Evolutionary conservation across 176 grass and related monocot genomes (phyloP), one percentile per base, ranked within the genome.

Genomic region (Cocos nucifera): DNA sequence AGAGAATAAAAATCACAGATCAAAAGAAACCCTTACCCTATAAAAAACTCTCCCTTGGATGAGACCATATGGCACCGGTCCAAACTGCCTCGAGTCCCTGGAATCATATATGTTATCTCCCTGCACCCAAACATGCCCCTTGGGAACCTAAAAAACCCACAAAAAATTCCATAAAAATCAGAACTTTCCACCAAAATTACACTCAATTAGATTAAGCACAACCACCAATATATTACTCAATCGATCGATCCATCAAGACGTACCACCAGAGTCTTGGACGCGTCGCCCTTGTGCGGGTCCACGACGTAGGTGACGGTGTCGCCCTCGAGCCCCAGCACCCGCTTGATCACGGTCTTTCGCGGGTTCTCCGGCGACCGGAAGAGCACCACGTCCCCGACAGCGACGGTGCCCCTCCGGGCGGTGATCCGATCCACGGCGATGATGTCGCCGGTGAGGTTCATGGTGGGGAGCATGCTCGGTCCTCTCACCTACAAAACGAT

Each of bases 121-220:
- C 70, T 97, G 87, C 58, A 97, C 78, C 92, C 92, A 97, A 20
- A 88, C 63, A 75, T 97, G 87, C 15, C 84, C 87, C 66, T 85
- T 35, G 14, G 87, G 92, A 53, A 97, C 83, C 92, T 91, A 75
- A 63, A 4, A 55, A 24, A 21, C 35, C n/a, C 0, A 54, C 19
- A 5, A 55, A 44, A 0, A 21, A 4, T 5, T 0, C n/a, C 39
- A 56, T 5, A 18, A 26, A 63, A 63, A 63, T 56, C 16, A 56
- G 6, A 44, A 3, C 24, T 30, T 51, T 65, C 22, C 44, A 52
- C 12, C 21, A 0, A 53, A 19, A 62, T 62, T 62, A 61, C 20
- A 48, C 15, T 25, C 7, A 72, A 50, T 71, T 57, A 19, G 17
- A 52, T 15, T 14, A 54, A 30, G 6, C 10, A 0, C 32, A 25